Base-by-base conservation (phyloP, 1,139 yeast genomes). In the Blastobotrys raffinosifermentans region DNA sequence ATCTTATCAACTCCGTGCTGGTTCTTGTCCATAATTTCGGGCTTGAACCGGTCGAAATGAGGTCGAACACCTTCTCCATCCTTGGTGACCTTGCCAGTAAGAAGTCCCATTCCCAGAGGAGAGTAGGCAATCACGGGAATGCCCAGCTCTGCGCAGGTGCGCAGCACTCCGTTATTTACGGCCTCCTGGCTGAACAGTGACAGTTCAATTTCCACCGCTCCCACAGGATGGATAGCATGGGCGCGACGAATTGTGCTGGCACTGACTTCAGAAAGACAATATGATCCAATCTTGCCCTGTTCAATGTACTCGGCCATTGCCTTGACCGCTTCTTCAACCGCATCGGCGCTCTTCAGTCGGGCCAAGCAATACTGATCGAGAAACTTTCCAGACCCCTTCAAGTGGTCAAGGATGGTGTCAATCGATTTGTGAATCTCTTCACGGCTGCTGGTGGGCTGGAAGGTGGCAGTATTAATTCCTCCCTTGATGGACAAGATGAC, bases 41-140 rank as follows among this genome's bases (percentile, higher is more conserved):
- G 75, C 22, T 60, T 56, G 62, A 82, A 83, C 48, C 80, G 72
- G 38, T 76, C 89, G 29, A 76, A 54, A n/a, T 48, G 51, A 48
- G 86, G 69, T 40, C 75, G 42, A 53, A 81, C 93, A 36, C 72
- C 77, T 33, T 66, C 66, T 16, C 75, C 71, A 31, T 77, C 54
- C 38, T 69, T 72, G 4, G 63, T 63, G 4, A 61, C 49, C 31
- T 63, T 72, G 40, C 91, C 93, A 5, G 93, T 79, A 43, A 86
- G 69, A 40, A 77, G 61, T 1, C 96, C 95, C 52, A 83, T 69
- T n/a, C 86, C 79, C 44, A 86, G 67, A 29, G 95, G 95, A 19
- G 94, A 80, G 61, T 86, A 85, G 19, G 89, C 85, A 44, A 82
- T 63, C 26, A 84, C 65, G 6, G 91, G 81, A 40, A 85, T 70